phyloP scores from a whole-genome alignment of 1,284 basidiomycete genomes.

The Vanrija pseudolonga region DNA sequence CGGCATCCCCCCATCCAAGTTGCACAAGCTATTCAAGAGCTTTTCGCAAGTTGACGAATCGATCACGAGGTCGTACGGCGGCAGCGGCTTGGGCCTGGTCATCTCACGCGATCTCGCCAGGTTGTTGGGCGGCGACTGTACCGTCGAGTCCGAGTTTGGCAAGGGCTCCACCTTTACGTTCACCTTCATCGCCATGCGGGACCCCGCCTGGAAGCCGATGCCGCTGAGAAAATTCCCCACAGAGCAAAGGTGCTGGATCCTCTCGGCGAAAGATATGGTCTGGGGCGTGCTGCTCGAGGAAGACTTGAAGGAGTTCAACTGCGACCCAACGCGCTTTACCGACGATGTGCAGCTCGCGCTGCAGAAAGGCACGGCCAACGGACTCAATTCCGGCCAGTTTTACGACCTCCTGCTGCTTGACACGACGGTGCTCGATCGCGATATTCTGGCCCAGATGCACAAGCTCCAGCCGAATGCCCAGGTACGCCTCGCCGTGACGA shows the following conservation, averaged over 20 bases:
- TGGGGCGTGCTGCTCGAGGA: constrained; percentile 33
- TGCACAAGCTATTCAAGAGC: constrained; percentile 43
- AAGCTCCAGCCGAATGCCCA: constrained; percentile 29
- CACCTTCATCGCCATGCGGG: constrained; percentile 28
- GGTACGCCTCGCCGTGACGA: constrained; percentile 8
- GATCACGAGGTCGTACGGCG: constrained; percentile 43
- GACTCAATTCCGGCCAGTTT: constrained; percentile 18
- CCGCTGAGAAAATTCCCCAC: constrained; percentile 4
- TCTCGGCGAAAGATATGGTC: constrained; percentile 18
- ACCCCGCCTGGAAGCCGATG: constrained; percentile 12
- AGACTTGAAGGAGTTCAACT: constrained; percentile 28
- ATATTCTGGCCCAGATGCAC: constrained; percentile 16
- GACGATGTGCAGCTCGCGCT: constrained; percentile 18
- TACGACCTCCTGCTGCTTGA: constrained; percentile 31
- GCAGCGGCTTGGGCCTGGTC: constrained; percentile 42
- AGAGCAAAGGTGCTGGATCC: constrained; percentile 23
- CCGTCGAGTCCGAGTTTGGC: constrained; percentile 40
- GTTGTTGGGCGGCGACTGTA: constrained; percentile 44
- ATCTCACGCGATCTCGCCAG: constrained; percentile 42
- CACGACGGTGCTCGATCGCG: constrained; percentile 14
- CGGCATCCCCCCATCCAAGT: constrained; percentile 34
- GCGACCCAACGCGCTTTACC: constrained; percentile 28
- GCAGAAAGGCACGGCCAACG: constrained; percentile 15
- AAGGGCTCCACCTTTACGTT: constrained; percentile 45
- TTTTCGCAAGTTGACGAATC: constrained; percentile 47